Evolutionary conservation across 2,329 filamentous ascomycete genomes (phyloP).

Genomic region (Penicillium sp.): DNA sequence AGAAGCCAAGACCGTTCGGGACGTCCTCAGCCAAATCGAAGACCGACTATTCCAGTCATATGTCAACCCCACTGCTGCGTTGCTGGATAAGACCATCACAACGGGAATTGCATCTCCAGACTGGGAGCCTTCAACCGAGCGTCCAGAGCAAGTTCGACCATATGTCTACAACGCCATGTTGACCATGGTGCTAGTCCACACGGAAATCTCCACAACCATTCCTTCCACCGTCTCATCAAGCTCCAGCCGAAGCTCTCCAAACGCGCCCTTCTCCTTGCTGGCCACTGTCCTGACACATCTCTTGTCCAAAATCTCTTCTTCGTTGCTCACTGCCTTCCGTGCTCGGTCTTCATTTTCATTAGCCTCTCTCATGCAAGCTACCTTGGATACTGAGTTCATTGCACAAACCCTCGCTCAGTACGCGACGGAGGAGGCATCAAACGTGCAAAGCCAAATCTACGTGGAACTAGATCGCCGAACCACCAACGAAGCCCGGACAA

Average conservation of each 20-base stretch:
- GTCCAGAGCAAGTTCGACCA: slow-evolving; percentile 73
- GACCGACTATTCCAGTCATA: slow-evolving; percentile 89
- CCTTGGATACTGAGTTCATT: slow-evolving; percentile 94
- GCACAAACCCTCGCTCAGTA: slow-evolving; percentile 91
- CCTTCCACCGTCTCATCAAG: slow-evolving; percentile 66
- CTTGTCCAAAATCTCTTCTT: slow-evolving; percentile 75
- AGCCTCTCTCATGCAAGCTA: slow-evolving; percentile 89
- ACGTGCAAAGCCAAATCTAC: slow-evolving; percentile 88
- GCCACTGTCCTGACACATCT: slow-evolving; percentile 81
- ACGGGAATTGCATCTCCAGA: slow-evolving; percentile 68
- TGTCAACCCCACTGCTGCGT: slow-evolving; percentile 72
- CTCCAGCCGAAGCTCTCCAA: slow-evolving; percentile 72
- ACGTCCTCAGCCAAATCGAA: slow-evolving; percentile 89
- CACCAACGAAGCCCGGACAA: slow-evolving; percentile 78
- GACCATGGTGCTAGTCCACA: slow-evolving; percentile 84
- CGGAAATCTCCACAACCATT: slow-evolving; percentile 80
- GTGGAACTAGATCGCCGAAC: slow-evolving; percentile 86
- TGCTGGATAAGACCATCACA: slow-evolving; percentile 69
- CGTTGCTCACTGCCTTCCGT: slow-evolving; percentile 80
- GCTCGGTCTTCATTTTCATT: slow-evolving; percentile 69
- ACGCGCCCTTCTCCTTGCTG: slow-evolving; percentile 66
- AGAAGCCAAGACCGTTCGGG: slow-evolving; percentile 86
- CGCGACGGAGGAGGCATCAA: slow-evolving; percentile 77
- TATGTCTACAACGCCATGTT: slow-evolving; percentile 91
- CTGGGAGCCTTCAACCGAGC: slow-evolving; percentile 66